Evolutionary conservation across 2,329 filamentous ascomycete genomes (phyloP), one percentile per base, ranked within the genome.

Genomic region (Nannizzia gypsea): DNA sequence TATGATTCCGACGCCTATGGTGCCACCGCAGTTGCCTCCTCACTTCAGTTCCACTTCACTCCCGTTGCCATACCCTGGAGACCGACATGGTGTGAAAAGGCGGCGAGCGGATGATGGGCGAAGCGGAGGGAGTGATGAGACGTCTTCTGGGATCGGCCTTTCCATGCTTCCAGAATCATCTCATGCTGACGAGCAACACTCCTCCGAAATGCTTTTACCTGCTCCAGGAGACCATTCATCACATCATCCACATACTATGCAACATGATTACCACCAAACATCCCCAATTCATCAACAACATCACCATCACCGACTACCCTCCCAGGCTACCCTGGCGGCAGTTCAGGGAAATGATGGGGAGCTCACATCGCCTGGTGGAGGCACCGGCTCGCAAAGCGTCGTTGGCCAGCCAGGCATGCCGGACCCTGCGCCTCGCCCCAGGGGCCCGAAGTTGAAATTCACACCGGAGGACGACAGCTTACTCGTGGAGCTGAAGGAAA

Each of bases 391-490:
- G 34, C 87, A 88, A n/a, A 93, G 86, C 68, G 86, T 95, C 52
- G 89, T 96, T 57, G 90, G 90, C 46, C 86, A 90, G 70, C 85
- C 82, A 48, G 90, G 90, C 56, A 96, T 96, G 90, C 91, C 91
- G 13, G 75, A 81, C 44, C 90, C 90, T 59, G 90, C 90, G 48
- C 83, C 87, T 58, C 79, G 87, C 66, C 91, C 91, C 8, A 84
- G 88, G 62, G 90, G 89, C 2, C 90, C 90, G 5, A 96, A 96
- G 75, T 80, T 95, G 66, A 96, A 96, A 74, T 96, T 96, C 70
- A 96, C 90, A 0, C 85, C 89, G 8, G 90, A 95, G 72, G 91
- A 96, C 70, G 91, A 96, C 72, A 85, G 88, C 66, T 77, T 95
- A 55, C 79, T 96, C 59, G 86, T 96, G 60, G 89, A 95, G 69